phyloP scores from a whole-genome alignment of 1,284 basidiomycete species.

The Marasmius tenuissimus region DNA sequence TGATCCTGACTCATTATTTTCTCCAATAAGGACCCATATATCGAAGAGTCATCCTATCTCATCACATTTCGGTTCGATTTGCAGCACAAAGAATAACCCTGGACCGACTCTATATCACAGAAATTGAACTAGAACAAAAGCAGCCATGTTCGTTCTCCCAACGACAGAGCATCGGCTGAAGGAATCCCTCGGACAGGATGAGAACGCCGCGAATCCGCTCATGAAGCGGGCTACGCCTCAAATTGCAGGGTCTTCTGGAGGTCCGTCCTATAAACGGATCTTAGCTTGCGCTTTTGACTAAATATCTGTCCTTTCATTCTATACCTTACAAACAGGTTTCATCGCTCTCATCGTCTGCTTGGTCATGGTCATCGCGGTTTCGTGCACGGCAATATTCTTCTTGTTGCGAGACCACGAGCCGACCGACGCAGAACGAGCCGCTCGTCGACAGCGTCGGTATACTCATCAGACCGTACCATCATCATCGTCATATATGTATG shows the following conservation, averaged over 20 bases:
- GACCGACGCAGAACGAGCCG: conserved; percentile 25
- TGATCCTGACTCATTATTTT: too few relatives aligned
- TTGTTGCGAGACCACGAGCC: conserved; percentile 41
- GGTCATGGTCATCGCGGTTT: conserved; percentile 40
- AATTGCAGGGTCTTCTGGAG: conserved; percentile 45
- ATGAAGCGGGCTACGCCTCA: conserved; percentile 35
- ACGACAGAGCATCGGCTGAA: too few relatives aligned
- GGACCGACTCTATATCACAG: too few relatives aligned
- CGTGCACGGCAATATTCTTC: conserved; percentile 41
- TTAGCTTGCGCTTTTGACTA: neutral
- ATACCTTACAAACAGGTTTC: conserved; percentile 34
- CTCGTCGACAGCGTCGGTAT: conserved; percentile 22
- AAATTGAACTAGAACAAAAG: too few relatives aligned
- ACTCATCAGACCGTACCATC: conserved; percentile 4
- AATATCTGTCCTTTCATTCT: neutral
- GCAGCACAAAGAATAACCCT: too few relatives aligned
- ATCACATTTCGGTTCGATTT: too few relatives aligned
- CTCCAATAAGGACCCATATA: too few relatives aligned
- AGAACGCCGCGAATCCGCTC: neutral
- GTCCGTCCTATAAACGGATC: conserved; percentile 24
- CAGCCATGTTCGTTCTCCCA: too few relatives aligned
- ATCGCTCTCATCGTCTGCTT: conserved; percentile 46
- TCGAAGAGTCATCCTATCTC: too few relatives aligned
- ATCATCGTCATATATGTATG: conserved; percentile 5
- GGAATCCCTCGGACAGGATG: too few relatives aligned